Base-by-base conservation (phyloP, 2,329 filamentous ascomycete species). In the Cladophialophora immunda region DNA sequence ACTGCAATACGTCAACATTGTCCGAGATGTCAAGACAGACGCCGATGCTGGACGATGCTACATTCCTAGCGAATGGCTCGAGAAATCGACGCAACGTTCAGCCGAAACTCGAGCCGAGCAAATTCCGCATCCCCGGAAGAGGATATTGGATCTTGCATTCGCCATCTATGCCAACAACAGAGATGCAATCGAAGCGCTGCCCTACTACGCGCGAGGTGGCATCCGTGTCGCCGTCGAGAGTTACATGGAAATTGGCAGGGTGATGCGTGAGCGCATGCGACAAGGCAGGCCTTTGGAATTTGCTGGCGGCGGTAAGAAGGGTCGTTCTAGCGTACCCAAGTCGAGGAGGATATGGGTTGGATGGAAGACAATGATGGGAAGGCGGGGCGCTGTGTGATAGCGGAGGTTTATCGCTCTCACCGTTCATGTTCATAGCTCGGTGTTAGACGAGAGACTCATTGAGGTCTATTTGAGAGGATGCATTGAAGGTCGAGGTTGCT, bases 1-100 rank as follows among this genome's bases (percentile, higher is more conserved):
- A 1, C 79, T 93, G n/a, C 90, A 93, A 73, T 92, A 90, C 72
- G 86, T 92, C 72, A 93, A 93, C 73, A 92, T 93, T 68, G 88
- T 90, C 2, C 87, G 91, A 25, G 91, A 93, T 73, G 88, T 93
- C n/a, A 77, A 80, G 3, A 86, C 87, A 2, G 91, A 93, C 72
- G 89, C 90, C 0, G 78, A 80, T 15, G 86, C 91, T 38, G 83
- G 83, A 1, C 85, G 91, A 6, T 89, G 92, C 6, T 93, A 93
- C 74, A 78, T 93, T 4, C 91, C 91, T 0, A 80, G 81, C 0
- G 78, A 78, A 0, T 93, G 90, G 90, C 79, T 93, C 1, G 80
- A 83, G 45, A 85, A 87, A 60, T 83, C 84, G 60, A 84, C 82
- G 1, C 72, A 91, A 2, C 57, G 61, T 70, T 38, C 55, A 65